Conservation (phyloP, 2,329 filamentous ascomycete genomes). For the Aureobasidium mangrovei region DNA sequence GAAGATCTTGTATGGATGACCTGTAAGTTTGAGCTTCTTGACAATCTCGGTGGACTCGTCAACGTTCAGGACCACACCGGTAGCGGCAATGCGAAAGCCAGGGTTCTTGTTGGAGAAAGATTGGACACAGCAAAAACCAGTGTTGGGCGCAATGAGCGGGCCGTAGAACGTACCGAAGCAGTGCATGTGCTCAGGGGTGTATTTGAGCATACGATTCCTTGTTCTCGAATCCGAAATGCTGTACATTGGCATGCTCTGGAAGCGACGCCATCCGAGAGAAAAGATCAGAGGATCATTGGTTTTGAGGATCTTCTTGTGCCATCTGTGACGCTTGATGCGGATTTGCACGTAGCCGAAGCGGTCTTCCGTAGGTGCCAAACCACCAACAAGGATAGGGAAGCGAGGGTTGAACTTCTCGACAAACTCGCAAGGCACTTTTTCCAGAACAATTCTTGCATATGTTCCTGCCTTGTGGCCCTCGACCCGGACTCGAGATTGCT, state of each 20-base stretch:
- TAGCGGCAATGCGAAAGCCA: conserved; percentile 89
- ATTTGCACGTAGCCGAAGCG: conserved; percentile 93
- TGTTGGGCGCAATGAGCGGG: conserved; percentile 89
- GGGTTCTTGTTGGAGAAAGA: conserved; percentile 75
- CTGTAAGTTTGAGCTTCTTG: conserved; percentile 97
- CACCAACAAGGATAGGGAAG: conserved; percentile 79
- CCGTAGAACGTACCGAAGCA: conserved; percentile 96
- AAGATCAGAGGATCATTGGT: conserved; percentile 97
- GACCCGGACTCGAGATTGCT: conserved; percentile 69
- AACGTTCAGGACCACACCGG: conserved; percentile 85
- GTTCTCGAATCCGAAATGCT: conserved; percentile 90
- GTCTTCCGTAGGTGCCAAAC: conserved; percentile 87
- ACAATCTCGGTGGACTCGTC: conserved; percentile 96
- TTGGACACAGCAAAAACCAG: conserved; percentile 89
- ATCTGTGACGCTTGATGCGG: conserved; percentile 91
- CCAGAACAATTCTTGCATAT: conserved; percentile 84
- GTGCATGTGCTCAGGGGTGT: conserved; percentile 98
- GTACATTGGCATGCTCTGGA: conserved; percentile 88
- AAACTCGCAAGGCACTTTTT: conserved; percentile 86
- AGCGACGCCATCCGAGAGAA: conserved; percentile 90
- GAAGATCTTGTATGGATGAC: conserved; percentile 92
- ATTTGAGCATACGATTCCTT: conserved; percentile 95
- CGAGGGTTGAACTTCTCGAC: conserved; percentile 70
- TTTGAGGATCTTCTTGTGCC: conserved; percentile 99
- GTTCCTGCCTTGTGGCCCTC: conserved; percentile 89